These are phyloP conservation scores for Leucosporidium yakuticum DNA, from an alignment of 768 basidiomycete genomes.

Conservation along the genomic window DNA sequence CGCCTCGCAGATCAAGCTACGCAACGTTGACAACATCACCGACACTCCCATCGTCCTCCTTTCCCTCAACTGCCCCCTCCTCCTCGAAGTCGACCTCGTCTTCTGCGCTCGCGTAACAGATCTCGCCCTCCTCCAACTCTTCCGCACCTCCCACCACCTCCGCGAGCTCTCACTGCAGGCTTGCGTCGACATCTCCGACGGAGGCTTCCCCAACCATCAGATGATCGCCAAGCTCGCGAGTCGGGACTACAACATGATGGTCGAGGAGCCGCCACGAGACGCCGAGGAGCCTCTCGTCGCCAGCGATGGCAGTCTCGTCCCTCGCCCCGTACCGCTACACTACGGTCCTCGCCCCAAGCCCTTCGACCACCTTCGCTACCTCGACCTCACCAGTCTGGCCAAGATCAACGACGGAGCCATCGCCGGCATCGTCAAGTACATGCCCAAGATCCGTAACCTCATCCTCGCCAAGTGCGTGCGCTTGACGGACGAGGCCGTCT, in stretches of 20 bases:
- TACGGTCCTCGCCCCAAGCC: constrained; percentile 42
- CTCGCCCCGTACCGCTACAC: constrained; percentile 2
- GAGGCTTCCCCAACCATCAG: constrained; percentile 65
- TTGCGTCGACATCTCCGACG: constrained; percentile 69
- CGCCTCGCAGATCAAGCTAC: constrained; percentile 65
- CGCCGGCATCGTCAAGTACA: constrained; percentile 71
- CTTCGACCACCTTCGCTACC: constrained; percentile 81
- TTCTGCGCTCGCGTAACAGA: constrained; percentile 73
- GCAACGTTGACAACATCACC: constrained; percentile 66
- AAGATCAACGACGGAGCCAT: constrained; percentile 74
- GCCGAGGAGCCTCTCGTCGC: constrained; percentile 51
- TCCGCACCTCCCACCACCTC: constrained; percentile 72
- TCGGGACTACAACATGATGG: background rate
- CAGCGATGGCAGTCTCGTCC: constrained; percentile 5
- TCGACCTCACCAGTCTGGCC: constrained; percentile 82
- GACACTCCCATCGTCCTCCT: constrained; percentile 70
- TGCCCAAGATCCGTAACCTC: constrained; percentile 76
- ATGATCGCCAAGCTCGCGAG: background rate
- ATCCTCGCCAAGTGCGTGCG: constrained; percentile 76
- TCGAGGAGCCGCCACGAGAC: background rate
- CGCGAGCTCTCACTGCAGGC: constrained; percentile 84
- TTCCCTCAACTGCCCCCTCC: constrained; percentile 68
- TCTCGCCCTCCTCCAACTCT: constrained; percentile 69
- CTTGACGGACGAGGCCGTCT: constrained; percentile 74
- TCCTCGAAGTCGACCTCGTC: constrained; percentile 91